Evolutionary conservation across 805 yeast genomes (phyloP).

Genomic region (Suhomyces xylopsoci): DNA sequence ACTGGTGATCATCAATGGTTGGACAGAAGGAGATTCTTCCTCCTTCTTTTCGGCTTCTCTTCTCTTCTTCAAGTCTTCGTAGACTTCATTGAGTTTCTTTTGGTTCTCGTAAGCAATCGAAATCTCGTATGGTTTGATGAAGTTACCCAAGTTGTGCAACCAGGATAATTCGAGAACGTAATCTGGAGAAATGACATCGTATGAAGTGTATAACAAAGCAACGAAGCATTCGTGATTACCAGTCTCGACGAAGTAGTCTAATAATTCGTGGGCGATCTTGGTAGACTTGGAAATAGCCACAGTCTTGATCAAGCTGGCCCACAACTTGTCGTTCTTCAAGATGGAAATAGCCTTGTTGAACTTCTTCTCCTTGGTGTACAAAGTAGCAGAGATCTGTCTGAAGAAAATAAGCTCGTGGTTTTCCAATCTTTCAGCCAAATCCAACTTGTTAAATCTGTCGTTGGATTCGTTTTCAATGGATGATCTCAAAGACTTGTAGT

Average conservation of each 20-base stretch:
- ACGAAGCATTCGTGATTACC: conserved; percentile 95
- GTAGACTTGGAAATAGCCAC: conserved; percentile 77
- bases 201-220: conserved; percentile 83
- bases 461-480: conserved; percentile 75
- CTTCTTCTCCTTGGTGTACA: conserved; percentile 92
- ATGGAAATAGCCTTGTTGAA: conserved; percentile 86
- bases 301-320: conserved; percentile 92
- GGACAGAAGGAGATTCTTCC: conserved; percentile 46
- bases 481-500: conserved; percentile 81
- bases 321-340: conserved; percentile 85
- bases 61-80: conserved; percentile 69
- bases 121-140: conserved; percentile 88
- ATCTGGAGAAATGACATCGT: conserved; percentile 75
- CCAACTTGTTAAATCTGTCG: conserved; percentile 90
- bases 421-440: conserved; percentile 88
- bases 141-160: conserved; percentile 81
- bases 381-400: conserved; percentile 92
- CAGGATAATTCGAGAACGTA: conserved; percentile 86
- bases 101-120: conserved; percentile 79
- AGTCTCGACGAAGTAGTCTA: conserved; percentile 91
- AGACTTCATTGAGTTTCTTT: conserved; percentile 59
- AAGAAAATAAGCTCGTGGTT: conserved; percentile 87
- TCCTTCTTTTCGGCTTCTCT: conserved; percentile 52
- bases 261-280: conserved; percentile 83
- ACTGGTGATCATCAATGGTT: conserved; percentile 79